Conservation (phyloP, 345 rosid genomes). For the Euclidium syriacum region DNA sequence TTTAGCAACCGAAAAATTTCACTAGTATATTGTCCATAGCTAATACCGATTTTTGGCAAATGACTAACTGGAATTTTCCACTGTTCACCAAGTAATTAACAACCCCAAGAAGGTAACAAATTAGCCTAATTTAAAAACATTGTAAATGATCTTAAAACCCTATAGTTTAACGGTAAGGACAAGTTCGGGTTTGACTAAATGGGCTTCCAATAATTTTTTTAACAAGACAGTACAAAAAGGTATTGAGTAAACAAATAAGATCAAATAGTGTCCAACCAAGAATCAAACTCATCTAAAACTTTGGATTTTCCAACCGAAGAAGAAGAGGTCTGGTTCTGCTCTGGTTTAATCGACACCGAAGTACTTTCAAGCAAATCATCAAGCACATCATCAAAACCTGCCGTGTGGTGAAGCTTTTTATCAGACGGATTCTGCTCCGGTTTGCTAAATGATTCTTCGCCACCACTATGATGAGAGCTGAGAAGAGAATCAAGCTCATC, state of each 20-base stretch:
- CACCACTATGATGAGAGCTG: neutral
- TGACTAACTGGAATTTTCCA: no score
- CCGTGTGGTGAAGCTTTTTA: neutral
- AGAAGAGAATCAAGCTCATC: slow-evolving; percentile 26
- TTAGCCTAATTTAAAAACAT: no score
- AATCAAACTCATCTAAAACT: slow-evolving; percentile 73
- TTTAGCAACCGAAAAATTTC: no score
- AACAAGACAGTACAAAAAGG: neutral
- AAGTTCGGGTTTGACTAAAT: no score
- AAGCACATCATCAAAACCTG: slow-evolving; percentile 41
- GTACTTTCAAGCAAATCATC: slow-evolving; percentile 61
- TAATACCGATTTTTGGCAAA: no score
- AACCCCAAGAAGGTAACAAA: no score
- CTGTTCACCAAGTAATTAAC: no score
- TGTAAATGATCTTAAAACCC: no score
- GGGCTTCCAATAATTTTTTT: no score
- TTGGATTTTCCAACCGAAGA: slow-evolving; percentile 36
- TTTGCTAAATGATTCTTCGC: neutral
- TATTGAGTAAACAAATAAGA: neutral
- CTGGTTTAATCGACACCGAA: slow-evolving; percentile 28
- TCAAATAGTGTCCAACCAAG: slow-evolving; percentile 78
- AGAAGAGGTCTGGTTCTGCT: slow-evolving; percentile 28
- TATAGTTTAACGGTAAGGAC: no score
- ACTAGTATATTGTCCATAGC: no score
- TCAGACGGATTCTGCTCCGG: slow-evolving; percentile 4